Evolutionary conservation across 805 yeast species (phyloP).

Genomic region (Candida hispaniensis): DNA sequence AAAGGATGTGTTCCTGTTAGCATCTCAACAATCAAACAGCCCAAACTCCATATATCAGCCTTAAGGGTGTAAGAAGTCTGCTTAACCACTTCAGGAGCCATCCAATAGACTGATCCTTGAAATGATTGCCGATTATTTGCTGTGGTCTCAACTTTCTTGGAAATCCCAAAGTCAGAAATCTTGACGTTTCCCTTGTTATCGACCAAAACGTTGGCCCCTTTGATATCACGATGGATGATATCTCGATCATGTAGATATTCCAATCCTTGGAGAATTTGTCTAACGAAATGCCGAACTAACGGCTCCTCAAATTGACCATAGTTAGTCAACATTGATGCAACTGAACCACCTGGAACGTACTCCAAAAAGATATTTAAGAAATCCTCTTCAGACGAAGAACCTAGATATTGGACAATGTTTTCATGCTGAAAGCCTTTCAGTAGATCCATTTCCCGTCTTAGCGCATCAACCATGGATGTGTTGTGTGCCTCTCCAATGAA

Average conservation of each 20-base stretch:
- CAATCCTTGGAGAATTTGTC: slow-evolving; percentile 68
- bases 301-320: slow-evolving; percentile 79
- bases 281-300: slow-evolving; percentile 54
- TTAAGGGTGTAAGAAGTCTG: slow-evolving; percentile 84
- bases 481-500: slow-evolving; percentile 42
- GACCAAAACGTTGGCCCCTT: slow-evolving; percentile 77
- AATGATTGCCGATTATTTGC: slow-evolving; percentile 57
- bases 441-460: slow-evolving; percentile 65
- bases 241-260: slow-evolving; percentile 62
- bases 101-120: slow-evolving; percentile 96
- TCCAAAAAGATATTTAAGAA: slow-evolving; percentile 69
- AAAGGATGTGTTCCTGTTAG: slow-evolving; percentile 93
- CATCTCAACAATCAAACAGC: slow-evolving; percentile 90
- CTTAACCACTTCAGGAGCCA: slow-evolving; percentile 98
- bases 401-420: slow-evolving; percentile 84
- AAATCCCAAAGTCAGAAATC: slow-evolving; percentile 79
- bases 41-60: slow-evolving; percentile 97
- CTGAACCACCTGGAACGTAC: slow-evolving; percentile 65
- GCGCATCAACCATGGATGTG: slow-evolving; percentile 57
- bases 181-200: slow-evolving; percentile 74
- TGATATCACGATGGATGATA: slow-evolving; percentile 78
- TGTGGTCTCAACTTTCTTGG: slow-evolving; percentile 52
- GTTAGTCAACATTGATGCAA: slow-evolving; percentile 56
- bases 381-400: slow-evolving; percentile 67
- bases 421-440: slow-evolving; percentile 76